Percentiles rank a stretch among this genome's conserved stretches.
Evolutionary conservation across 208 protist genomes (phyloP).

Genomic region (Trypanosoma avium): DNA sequence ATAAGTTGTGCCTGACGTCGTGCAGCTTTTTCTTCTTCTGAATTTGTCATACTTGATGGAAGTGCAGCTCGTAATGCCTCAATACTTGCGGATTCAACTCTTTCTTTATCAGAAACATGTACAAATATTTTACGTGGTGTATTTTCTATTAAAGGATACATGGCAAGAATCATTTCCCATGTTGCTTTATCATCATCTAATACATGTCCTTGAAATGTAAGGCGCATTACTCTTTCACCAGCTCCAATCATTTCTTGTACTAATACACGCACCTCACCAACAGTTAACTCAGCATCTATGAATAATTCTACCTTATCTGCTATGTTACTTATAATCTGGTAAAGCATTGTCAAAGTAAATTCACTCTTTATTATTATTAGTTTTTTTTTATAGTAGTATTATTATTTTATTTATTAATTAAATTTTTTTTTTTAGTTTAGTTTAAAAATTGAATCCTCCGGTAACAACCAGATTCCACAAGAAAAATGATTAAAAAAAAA

Average conservation of each 20-base stretch:
- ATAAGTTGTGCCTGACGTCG: constrained; percentile 49
- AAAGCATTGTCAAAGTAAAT: constrained; percentile 42
- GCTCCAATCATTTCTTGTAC: constrained; percentile 55
- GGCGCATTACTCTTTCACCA: constrained; percentile 34
- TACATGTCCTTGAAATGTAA: constrained; percentile 65
- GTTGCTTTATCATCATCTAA: constrained; percentile 41
- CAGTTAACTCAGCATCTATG: constrained; percentile 73
- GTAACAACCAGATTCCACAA: background rate
- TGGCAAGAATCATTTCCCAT: constrained; percentile 26
- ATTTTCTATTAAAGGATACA: constrained; percentile 3
- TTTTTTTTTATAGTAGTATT: no score
- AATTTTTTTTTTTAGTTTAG: constrained; percentile 1
- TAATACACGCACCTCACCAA: constrained; percentile 71
- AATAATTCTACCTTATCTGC: constrained; percentile 56
- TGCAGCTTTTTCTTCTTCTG: constrained; percentile 34
- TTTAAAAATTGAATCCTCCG: no score
- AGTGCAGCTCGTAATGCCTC: constrained; percentile 49
- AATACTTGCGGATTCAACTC: constrained; percentile 32
- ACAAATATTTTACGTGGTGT: constrained; percentile 60
- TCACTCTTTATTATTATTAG: background rate
- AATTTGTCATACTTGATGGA: constrained; percentile 23
- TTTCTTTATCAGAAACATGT: constrained; percentile 33
- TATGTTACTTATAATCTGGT: constrained; percentile 63
- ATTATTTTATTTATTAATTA: no score
- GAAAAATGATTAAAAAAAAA: background rate